A percentile compares a stretch with the other conserved stretches of the same genome.
Conservation (phyloP, 2,329 filamentous ascomycete species). For the Cladosporium sphaerospermum region DNA sequence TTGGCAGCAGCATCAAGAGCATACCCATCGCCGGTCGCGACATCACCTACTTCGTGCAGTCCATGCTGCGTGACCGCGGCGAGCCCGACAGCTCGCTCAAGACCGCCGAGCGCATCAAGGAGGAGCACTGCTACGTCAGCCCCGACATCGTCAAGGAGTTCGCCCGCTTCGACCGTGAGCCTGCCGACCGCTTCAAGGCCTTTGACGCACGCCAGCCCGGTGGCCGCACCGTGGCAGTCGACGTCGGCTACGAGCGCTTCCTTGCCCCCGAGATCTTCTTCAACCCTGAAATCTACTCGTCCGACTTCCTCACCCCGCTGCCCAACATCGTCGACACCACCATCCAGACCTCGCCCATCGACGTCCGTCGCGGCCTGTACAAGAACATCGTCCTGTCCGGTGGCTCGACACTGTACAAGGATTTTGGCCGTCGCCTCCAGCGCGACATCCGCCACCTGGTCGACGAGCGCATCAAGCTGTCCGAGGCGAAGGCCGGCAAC, state of each 20-base stretch:
- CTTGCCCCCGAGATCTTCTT: conserved; percentile 98
- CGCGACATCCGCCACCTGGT: conserved; percentile 95
- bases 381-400: conserved; percentile 99
- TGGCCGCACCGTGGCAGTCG: conserved; percentile 76
- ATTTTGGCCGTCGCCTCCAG: conserved; percentile 93
- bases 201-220: conserved; percentile 82
- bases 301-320: conserved; percentile 92
- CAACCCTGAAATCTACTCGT: conserved; percentile 99
- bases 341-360: conserved; percentile 95
- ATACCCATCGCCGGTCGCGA: conserved; percentile 97
- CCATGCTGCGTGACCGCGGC: conserved; percentile 86
- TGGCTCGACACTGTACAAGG: conserved; percentile 95
- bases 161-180: conserved; percentile 85
- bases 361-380: conserved; percentile 93
- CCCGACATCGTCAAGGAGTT: conserved; percentile 99
- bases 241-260: conserved; percentile 97
- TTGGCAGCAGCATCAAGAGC: conserved; percentile 97
- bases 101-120: conserved; percentile 96
- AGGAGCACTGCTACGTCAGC: conserved; percentile 97
- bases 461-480: conserved; percentile 85
- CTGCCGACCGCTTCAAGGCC: conserved; percentile 75
- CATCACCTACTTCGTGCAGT: conserved; percentile 98
- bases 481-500: conserved; percentile 76
- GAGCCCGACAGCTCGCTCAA: conserved; percentile 96
- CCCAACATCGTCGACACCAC: conserved; percentile 92